Evolutionary conservation across 768 basidiomycete species (phyloP).

Genomic region (Kwoniella dejecticola): DNA sequence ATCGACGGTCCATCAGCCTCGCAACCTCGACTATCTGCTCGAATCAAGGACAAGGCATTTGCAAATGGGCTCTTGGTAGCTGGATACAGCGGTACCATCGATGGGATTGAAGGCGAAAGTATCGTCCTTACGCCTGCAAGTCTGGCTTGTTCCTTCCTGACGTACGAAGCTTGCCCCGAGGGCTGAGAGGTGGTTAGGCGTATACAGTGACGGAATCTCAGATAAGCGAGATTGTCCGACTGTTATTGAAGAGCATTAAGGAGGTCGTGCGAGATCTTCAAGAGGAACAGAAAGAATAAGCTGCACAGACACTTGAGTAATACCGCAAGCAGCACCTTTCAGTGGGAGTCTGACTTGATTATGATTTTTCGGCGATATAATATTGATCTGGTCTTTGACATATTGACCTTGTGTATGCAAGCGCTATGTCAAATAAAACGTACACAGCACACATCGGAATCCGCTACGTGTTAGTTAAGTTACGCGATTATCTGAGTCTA

Average conservation of each 20-base stretch:
- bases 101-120: conserved; percentile 29
- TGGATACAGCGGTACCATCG: conserved; percentile 25
- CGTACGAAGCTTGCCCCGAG: not conserved
- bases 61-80: conserved; percentile 21
- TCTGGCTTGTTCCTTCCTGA: not conserved
- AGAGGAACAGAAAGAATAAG: too few relatives aligned
- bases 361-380: too few relatives aligned
- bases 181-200: conserved; percentile 4
- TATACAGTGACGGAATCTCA: conserved; percentile 29
- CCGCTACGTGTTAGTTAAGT: too few relatives aligned
- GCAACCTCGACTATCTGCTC: conserved; percentile 22
- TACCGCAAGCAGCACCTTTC: too few relatives aligned
- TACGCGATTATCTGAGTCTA: too few relatives aligned
- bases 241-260: conserved; percentile 22
- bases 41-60: conserved; percentile 28
- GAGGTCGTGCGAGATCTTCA: too few relatives aligned
- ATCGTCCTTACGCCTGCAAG: conserved; percentile 24
- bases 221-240: conserved; percentile 20
- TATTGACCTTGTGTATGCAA: too few relatives aligned
- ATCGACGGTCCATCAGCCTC: conserved; percentile 12
- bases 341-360: too few relatives aligned
- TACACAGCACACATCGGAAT: too few relatives aligned
- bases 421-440: not conserved
- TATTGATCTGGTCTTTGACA: not conserved
- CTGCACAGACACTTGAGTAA: too few relatives aligned